These are phyloP conservation scores for Pestalotiopsis sp. DNA, from an alignment of 2,329 filamentous ascomycete species.

Conservation along the genomic window DNA sequence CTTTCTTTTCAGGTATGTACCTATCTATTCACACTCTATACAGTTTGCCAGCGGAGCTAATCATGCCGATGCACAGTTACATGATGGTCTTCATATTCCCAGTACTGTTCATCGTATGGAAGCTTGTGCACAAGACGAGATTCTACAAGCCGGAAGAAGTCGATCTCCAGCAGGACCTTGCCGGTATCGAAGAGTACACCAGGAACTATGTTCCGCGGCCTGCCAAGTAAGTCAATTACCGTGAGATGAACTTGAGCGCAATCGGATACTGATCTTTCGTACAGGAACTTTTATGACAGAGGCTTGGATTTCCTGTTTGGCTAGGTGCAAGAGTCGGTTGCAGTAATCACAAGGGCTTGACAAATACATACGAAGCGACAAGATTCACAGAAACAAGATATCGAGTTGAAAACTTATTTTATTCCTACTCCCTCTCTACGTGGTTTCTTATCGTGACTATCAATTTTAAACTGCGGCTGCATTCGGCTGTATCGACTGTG, in stretches of 20 bases:
- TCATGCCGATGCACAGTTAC: conserved; percentile 46
- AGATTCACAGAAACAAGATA: no score
- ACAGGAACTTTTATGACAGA: conserved; percentile 7
- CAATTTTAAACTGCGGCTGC: background rate
- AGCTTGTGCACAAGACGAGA: conserved; percentile 66
- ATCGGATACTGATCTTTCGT: background rate
- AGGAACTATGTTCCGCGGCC: conserved; percentile 57
- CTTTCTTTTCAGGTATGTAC: conserved; percentile 70
- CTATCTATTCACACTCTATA: background rate
- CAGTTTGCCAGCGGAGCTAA: background rate
- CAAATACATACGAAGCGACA: background rate
- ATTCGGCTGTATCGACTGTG: conserved; percentile 11
- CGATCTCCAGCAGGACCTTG: conserved; percentile 64
- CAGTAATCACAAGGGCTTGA: background rate
- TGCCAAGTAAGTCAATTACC: conserved; percentile 47
- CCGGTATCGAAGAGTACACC: conserved; percentile 70
- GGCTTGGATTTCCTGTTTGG: conserved; percentile 1
- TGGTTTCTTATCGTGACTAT: no score
- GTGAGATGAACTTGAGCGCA: background rate
- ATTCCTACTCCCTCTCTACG: no score
- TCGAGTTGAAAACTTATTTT: no score
- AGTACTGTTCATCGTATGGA: conserved; percentile 71
- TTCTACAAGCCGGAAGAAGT: conserved; percentile 59
- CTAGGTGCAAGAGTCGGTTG: background rate
- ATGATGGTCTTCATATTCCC: conserved; percentile 75